Evolutionary conservation across 192 early-diverging fungal species (phyloP).

Genomic region (Funneliformis geosporum): DNA sequence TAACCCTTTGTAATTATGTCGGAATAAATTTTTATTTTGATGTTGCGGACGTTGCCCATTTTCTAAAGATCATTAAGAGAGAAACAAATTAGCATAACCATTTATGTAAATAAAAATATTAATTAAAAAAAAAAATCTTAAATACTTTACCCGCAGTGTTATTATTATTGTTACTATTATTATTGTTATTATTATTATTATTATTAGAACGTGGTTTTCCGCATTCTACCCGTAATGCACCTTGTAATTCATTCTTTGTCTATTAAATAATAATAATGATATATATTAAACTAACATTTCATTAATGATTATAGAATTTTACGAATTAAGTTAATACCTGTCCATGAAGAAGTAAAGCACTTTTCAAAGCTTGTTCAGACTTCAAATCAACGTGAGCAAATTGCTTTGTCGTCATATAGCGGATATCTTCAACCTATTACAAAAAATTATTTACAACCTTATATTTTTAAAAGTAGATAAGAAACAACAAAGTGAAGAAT

Average conservation of each 20-base stretch:
- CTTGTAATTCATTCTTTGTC: neutral
- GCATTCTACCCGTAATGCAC: neutral
- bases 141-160: neutral
- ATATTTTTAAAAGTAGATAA: neutral
- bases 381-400: neutral
- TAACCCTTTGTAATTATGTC: neutral
- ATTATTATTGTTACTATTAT: neutral
- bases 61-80: neutral
- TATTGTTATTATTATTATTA: slow-evolving; percentile 2
- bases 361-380: neutral
- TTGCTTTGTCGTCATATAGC: neutral
- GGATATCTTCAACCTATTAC: neutral
- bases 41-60: neutral
- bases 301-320: neutral
- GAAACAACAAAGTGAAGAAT: neutral
- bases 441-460: neutral
- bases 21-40: neutral
- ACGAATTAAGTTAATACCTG: neutral
- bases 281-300: neutral
- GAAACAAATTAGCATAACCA: neutral
- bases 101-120: too few relatives aligned
- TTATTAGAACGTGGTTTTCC: slow-evolving; percentile 1
- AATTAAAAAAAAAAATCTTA: too few relatives aligned
- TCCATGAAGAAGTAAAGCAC: neutral
- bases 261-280: neutral